Conservation (phyloP, 2,329 filamentous ascomycete species). For the Ascochyta viciae-villosae region DNA sequence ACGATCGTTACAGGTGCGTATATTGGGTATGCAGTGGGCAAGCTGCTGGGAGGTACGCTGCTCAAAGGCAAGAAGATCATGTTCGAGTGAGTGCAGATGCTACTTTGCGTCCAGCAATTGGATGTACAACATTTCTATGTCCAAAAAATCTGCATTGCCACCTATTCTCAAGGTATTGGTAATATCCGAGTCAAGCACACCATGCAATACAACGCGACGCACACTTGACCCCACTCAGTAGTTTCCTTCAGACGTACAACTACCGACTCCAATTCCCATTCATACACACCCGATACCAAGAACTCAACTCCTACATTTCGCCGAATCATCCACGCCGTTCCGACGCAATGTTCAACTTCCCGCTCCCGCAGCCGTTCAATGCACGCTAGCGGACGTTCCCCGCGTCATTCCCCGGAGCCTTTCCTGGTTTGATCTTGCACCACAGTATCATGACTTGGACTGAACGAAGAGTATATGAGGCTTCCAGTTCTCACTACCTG, state of each 20-base stretch:
- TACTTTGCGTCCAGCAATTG: neutral
- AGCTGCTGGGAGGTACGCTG: slow-evolving; percentile 62
- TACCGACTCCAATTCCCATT: neutral
- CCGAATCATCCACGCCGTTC: neutral
- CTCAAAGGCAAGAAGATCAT: slow-evolving; percentile 56
- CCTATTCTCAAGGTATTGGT: neutral
- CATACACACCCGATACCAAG: neutral
- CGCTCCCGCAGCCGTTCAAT: slow-evolving; percentile 4
- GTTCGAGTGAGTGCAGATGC: slow-evolving; percentile 42
- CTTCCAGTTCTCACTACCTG: neutral
- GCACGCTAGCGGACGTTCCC: slow-evolving; percentile 12
- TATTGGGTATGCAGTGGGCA: slow-evolving; percentile 76
- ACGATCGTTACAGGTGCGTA: slow-evolving; percentile 88
- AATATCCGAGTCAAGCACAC: neutral
- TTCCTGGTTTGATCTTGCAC: neutral
- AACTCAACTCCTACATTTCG: neutral
- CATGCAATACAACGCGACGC: neutral
- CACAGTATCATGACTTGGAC: slow-evolving; percentile 9
- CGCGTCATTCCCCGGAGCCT: slow-evolving; percentile 4
- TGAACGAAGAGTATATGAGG: neutral
- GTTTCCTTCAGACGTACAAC: neutral
- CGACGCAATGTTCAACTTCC: neutral
- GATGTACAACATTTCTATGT: neutral
- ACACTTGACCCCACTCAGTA: neutral
- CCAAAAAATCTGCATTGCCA: neutral